phyloP scores from a whole-genome alignment of 257 asterid genomes.

The Paulownia fortunei region DNA sequence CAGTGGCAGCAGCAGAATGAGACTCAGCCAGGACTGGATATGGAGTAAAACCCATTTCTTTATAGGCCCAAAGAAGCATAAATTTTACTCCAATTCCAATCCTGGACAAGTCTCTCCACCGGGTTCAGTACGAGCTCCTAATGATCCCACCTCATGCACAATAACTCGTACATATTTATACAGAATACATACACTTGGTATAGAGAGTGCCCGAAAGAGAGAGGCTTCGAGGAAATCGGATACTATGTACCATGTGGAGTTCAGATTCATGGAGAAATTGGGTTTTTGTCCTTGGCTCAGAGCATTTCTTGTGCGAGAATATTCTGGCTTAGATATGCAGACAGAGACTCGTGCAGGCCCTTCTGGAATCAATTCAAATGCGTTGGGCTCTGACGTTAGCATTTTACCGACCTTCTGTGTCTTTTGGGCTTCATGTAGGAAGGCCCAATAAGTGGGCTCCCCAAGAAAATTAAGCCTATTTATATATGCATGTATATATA shows the following conservation, averaged over 20 bases:
- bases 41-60: constrained; percentile 27
- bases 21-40: constrained; percentile 33
- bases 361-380: no score
- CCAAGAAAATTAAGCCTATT: no score
- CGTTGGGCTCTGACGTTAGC: background rate
- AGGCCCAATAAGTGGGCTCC: background rate
- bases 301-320: background rate
- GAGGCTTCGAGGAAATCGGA: background rate
- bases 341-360: no score
- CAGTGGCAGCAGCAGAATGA: background rate
- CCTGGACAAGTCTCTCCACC: constrained; percentile 28
- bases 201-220: background rate
- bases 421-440: background rate
- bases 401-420: background rate
- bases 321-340: background rate
- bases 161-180: background rate
- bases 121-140: background rate
- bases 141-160: no score
- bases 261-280: background rate
- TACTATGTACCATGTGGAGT: background rate
- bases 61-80: background rate
- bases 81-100: constrained; percentile 7
- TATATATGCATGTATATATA: no score
- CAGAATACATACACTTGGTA: background rate
- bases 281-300: background rate